Conservation (phyloP, 2,329 filamentous ascomycete genomes). For the Triangularia verruculosa region DNA sequence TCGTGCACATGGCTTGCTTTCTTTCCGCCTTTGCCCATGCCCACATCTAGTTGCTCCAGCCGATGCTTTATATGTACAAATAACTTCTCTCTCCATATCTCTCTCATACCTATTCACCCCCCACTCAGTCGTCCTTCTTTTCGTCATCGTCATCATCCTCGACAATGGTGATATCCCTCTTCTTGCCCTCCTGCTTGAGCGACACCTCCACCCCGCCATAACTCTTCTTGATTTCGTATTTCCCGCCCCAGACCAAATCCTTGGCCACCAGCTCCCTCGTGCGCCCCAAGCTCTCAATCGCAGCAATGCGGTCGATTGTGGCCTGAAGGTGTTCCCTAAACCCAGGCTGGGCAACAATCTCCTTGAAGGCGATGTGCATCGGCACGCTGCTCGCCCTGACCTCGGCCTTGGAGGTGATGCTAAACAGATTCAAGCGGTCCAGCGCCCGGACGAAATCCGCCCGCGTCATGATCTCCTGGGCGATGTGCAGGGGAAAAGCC, state of each 20-base stretch:
- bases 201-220: slow-evolving; percentile 24
- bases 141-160: slow-evolving; percentile 2
- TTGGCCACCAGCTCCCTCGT: slow-evolving; percentile 96
- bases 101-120: not conserved
- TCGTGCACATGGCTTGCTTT: not conserved
- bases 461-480: slow-evolving; percentile 90
- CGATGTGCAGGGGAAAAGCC: slow-evolving; percentile 74
- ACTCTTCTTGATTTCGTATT: slow-evolving; percentile 60
- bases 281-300: slow-evolving; percentile 87
- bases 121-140: not conserved
- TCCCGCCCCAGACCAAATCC: slow-evolving; percentile 81
- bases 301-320: slow-evolving; percentile 81
- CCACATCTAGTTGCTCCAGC: not conserved
- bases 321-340: slow-evolving; percentile 81
- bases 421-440: slow-evolving; percentile 92
- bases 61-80: not conserved
- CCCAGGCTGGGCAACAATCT: slow-evolving; percentile 72
- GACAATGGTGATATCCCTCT: not conserved
- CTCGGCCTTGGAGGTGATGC: slow-evolving; percentile 80
- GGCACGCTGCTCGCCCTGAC: slow-evolving; percentile 93
- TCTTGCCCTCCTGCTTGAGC: slow-evolving; percentile 21
- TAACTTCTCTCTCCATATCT: not conserved
- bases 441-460: slow-evolving; percentile 91
- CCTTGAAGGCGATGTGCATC: slow-evolving; percentile 88
- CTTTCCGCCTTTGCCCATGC: not conserved